Evolutionary conservation across 176 grass and related monocot species (phyloP), one percentile per base, ranked within the genome.

Genomic region (Eragrostis nindensis): DNA sequence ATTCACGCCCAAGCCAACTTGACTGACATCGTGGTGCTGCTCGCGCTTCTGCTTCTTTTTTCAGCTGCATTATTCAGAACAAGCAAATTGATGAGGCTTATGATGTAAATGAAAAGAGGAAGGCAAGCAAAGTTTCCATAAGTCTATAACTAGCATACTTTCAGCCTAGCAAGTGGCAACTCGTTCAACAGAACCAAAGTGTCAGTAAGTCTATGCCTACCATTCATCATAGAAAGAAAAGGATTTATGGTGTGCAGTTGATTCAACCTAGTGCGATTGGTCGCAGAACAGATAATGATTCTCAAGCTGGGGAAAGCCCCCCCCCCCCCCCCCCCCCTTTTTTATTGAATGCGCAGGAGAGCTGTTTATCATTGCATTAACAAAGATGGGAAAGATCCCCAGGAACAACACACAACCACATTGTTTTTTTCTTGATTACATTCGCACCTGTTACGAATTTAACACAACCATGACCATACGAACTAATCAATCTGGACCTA

Each of bases 1-100:
- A 92, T 89, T 88, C 59, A 82, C 70, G 59, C 90, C 89, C 72
- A 89, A 61, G 27, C 85, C 86, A 66, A 76, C 83, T 87, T 95
- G 96, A 87, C 61, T 84, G 69, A 85, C 70, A 59, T 95, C 96
- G 62, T 84, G 88, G 61, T 95, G 92, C 62, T 91, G 90, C 38
- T 99, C 96, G 7, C 85, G 82, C 70, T 83, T 87, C 89, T 95
- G 89, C 84, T 95, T 95, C 80, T 89, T 99, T n/a, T n/a, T 73
- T 99, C 96, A 86, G 90, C 92, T 90, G 85, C 74, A 91, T 84
- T 81, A 80, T 65, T 76, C 49, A 76, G 29, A 73, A 60, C 21
- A 80, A 65, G 62, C 7, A 91, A 84, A 88, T 43, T 43, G 80
- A 85, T 62, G 18, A 84, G 55, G 43, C 15, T 27, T 65, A 11